Conservation (phyloP, 768 basidiomycete genomes). For the Rhodosporidiobolus odoratus region DNA sequence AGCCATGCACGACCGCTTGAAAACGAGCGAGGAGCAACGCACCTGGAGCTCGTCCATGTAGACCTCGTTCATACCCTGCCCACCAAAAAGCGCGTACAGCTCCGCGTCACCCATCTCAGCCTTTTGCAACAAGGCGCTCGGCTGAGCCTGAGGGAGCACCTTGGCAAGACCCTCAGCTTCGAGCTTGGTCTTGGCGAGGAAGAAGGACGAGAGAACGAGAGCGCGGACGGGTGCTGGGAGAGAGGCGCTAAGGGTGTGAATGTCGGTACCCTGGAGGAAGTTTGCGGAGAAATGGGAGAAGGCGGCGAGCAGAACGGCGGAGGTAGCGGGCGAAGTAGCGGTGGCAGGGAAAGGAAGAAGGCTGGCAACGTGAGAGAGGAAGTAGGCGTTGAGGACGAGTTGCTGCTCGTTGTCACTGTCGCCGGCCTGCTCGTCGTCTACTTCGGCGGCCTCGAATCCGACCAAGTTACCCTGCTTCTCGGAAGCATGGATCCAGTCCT, state of each 20-base stretch:
- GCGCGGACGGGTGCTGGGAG: constrained; percentile 73
- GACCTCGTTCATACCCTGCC: constrained; percentile 95
- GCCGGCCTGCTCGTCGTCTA: constrained; percentile 32
- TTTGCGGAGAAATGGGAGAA: constrained; percentile 71
- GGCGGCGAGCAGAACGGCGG: constrained; percentile 63
- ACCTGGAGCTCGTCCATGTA: constrained; percentile 91
- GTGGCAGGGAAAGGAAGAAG: constrained; percentile 58
- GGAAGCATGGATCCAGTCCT: constrained; percentile 43
- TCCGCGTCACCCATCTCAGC: constrained; percentile 51
- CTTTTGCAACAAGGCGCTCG: constrained; percentile 63
- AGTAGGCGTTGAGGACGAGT: constrained; percentile 64
- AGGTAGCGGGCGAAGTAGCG: constrained; percentile 34
- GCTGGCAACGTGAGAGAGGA: constrained; percentile 69
- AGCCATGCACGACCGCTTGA: too few species aligned
- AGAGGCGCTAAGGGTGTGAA: constrained; percentile 71
- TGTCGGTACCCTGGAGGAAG: constrained; percentile 66
- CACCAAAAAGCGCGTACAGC: constrained; percentile 89
- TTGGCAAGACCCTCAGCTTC: constrained; percentile 55
- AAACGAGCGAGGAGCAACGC: constrained; percentile 57
- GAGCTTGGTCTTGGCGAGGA: constrained; percentile 64
- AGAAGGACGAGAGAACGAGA: constrained; percentile 72
- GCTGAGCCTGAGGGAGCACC: constrained; percentile 54
- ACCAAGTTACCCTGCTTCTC: constrained; percentile 37
- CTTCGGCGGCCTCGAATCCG: constrained; percentile 42
- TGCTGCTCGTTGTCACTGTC: constrained; percentile 44